Conservation (phyloP, 768 basidiomycete genomes). For the Dendrothele bispora region DNA sequence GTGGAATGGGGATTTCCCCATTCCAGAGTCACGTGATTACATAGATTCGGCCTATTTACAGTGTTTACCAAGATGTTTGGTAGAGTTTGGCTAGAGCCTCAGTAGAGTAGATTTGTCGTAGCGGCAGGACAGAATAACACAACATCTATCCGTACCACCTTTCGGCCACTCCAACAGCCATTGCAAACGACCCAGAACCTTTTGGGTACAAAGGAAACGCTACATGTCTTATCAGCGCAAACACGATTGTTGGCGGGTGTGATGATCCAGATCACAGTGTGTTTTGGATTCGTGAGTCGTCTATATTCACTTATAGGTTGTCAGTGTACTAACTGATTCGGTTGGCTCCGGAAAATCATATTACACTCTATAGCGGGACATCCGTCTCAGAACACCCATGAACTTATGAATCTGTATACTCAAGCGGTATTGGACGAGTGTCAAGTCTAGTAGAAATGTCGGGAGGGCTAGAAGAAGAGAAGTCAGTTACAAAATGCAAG, state of each 20-base stretch:
- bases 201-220: constrained; percentile 29
- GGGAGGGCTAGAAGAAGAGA: too few species aligned
- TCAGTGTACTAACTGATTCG: neutral
- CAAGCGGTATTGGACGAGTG: constrained; percentile 8
- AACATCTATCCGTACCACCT: too few species aligned
- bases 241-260: constrained; percentile 30
- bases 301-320: neutral
- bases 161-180: constrained; percentile 22
- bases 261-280: constrained; percentile 28
- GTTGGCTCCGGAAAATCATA: neutral
- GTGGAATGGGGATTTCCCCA: too few species aligned
- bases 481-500: too few species aligned
- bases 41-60: too few species aligned
- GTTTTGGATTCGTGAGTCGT: constrained; percentile 27
- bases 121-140: too few species aligned
- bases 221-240: constrained; percentile 30
- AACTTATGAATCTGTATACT: constrained; percentile 6
- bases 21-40: too few species aligned
- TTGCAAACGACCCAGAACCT: constrained; percentile 17
- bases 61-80: too few species aligned
- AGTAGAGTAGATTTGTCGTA: too few species aligned
- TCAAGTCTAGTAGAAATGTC: too few species aligned
- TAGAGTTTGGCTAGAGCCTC: too few species aligned
- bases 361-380: constrained; percentile 1
- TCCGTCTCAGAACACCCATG: constrained; percentile 6